These are phyloP conservation scores for Melaleuca alternifolia DNA, from an alignment of 345 rosid species.

Conservation along the genomic window DNA sequence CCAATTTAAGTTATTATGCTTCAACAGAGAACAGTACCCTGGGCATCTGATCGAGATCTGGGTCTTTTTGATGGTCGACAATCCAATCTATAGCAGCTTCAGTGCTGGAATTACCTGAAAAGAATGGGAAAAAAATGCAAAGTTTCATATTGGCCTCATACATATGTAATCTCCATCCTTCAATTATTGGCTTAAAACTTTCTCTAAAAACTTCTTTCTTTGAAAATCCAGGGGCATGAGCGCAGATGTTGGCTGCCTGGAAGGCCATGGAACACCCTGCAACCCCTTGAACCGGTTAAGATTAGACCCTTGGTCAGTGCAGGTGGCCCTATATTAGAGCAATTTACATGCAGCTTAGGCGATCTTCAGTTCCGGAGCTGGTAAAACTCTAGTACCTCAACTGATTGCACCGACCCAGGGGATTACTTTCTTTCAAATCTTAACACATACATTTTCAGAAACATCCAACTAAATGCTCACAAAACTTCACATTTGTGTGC, in stretches of 20 bases:
- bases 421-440: neutral
- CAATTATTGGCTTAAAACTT: neutral
- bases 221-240: neutral
- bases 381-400: neutral
- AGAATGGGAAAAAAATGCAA: neutral
- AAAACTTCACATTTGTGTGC: neutral
- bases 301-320: neutral
- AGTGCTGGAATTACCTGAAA: slow-evolving; percentile 46
- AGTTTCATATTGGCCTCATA: neutral
- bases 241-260: neutral
- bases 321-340: neutral
- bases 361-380: neutral
- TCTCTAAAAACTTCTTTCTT: neutral
- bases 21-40: slow-evolving; percentile 15
- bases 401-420: neutral
- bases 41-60: slow-evolving; percentile 55
- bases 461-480: neutral
- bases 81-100: slow-evolving; percentile 79
- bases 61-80: slow-evolving; percentile 61
- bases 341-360: neutral
- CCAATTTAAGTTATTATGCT: neutral
- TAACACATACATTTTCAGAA: neutral
- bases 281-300: neutral
- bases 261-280: neutral
- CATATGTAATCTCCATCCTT: neutral